Base-by-base conservation (phyloP, 2,329 filamentous ascomycete genomes). In the Cytospora piceicola region DNA sequence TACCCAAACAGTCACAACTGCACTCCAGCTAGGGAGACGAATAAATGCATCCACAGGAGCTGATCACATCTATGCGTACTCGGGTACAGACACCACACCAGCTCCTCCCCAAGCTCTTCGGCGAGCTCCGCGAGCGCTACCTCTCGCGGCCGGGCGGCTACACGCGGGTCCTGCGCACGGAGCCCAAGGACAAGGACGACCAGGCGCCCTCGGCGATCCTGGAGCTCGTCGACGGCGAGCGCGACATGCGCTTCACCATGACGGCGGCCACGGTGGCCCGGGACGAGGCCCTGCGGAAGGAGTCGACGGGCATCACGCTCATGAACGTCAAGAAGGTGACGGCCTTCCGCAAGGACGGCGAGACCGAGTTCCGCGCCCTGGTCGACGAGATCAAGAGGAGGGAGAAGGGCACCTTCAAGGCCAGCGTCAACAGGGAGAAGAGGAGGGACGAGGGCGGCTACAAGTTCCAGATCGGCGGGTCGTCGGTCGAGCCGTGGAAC, bases 191-290 rank as follows among this genome's bases (percentile, higher is more conserved):
- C 77, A 87, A 91, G 73, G 92, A 94, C 77, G 94, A 98, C 77
- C 93, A 97, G 80, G 94, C 92, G 11, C 87, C 89, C 69, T 94
- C 90, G 39, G 94, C 95, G 27, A 94, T 99, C 69, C 88, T 99
- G 57, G 93, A 98, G 79, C 86, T 99, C 36, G 94, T 99, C 68
- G 95, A 99, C 78, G 94, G 94, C 42, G 93, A 93, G 39, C 91
- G 90, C 76, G 95, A 99, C 78, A 92, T 97, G 82, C 91, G 94
- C 39, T 97, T 97, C 80, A 92, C 93, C 73, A 89, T 98, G 86
- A 97, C 94, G 3, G 95, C 95, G 30, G 91, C 90, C 72, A 89
- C 92, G 0, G 83, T 98, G 8, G 92, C 92, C 53, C 84, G 88
- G 29, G 84, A 88, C 73, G 78, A 82, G 64, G 73, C 77, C 57